Evolutionary conservation across 2,329 filamentous ascomycete species (phyloP).

Genomic region (Colletotrichum theobromicola): DNA sequence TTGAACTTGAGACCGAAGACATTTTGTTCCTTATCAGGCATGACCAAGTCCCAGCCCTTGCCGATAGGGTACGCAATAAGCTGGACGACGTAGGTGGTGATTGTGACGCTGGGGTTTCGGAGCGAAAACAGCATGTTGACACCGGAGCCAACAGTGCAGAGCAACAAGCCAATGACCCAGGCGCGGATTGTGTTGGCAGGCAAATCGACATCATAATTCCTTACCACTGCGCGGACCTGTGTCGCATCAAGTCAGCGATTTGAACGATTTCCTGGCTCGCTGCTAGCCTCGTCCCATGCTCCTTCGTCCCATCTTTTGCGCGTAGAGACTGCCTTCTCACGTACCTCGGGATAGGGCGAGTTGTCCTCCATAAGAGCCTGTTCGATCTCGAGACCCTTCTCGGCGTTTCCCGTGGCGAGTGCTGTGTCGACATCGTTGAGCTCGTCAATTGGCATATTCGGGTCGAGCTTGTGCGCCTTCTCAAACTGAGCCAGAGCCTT

Average conservation of each 20-base stretch:
- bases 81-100: slow-evolving; percentile 68
- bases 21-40: slow-evolving; percentile 57
- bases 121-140: slow-evolving; percentile 67
- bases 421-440: slow-evolving; percentile 65
- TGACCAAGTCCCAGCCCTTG: slow-evolving; percentile 57
- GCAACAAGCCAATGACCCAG: slow-evolving; percentile 65
- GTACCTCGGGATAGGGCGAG: slow-evolving; percentile 70
- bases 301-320: background rate
- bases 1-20: slow-evolving; percentile 60
- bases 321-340: slow-evolving; percentile 15
- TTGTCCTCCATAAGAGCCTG: slow-evolving; percentile 66
- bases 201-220: slow-evolving; percentile 68
- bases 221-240: slow-evolving; percentile 68
- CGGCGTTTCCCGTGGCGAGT: slow-evolving; percentile 57
- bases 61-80: slow-evolving; percentile 66
- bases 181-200: slow-evolving; percentile 70
- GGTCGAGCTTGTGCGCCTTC: slow-evolving; percentile 66
- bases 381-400: slow-evolving; percentile 62
- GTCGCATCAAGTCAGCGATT: slow-evolving; percentile 7
- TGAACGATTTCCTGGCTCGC: background rate
- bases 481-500: slow-evolving; percentile 61
- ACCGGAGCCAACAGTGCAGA: slow-evolving; percentile 66
- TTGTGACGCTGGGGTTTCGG: slow-evolving; percentile 62
- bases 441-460: slow-evolving; percentile 68
- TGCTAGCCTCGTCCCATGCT: background rate